Conservation (phyloP, 2,329 filamentous ascomycete genomes). For the Chrysoporthe deuterocubensis region DNA sequence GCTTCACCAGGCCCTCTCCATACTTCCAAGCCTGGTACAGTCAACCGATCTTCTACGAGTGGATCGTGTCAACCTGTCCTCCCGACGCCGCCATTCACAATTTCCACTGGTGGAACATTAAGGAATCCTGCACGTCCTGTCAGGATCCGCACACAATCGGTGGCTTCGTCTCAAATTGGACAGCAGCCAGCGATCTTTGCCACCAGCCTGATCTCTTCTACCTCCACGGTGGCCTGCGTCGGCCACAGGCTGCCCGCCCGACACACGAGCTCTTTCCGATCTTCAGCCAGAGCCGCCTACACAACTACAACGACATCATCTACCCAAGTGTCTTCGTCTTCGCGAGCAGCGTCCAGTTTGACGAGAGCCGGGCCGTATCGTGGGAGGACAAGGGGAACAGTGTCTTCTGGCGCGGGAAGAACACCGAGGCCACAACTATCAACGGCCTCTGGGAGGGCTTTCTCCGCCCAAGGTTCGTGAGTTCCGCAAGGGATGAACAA, state of each 20-base stretch:
- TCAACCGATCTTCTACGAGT: conserved; percentile 5
- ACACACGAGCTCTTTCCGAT: conserved; percentile 9
- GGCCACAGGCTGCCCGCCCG: conserved; percentile 5
- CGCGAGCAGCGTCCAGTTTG: conserved; percentile 10
- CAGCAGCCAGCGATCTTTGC: conserved; percentile 5
- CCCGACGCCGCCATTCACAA: neutral
- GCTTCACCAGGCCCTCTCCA: neutral
- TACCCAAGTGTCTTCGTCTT: conserved; percentile 12
- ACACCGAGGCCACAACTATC: conserved; percentile 7
- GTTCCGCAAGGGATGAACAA: neutral
- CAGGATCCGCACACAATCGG: neutral
- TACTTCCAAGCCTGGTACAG: conserved; percentile 14
- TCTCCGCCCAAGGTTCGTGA: conserved; percentile 8
- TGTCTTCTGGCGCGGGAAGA: conserved; percentile 9
- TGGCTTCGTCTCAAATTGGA: conserved; percentile 7
- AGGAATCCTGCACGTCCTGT: neutral
- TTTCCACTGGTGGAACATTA: conserved; percentile 6
- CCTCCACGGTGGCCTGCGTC: conserved; percentile 2
- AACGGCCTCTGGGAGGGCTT: conserved; percentile 6
- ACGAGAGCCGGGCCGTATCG: neutral
- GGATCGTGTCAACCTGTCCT: conserved; percentile 4
- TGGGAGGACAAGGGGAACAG: conserved; percentile 10
- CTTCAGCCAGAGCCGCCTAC: conserved; percentile 12
- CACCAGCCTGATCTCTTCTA: conserved; percentile 13
- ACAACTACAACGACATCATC: conserved; percentile 17